Base-by-base conservation (phyloP, 306 rosid genomes). In the Hippophae gyantsensis region DNA sequence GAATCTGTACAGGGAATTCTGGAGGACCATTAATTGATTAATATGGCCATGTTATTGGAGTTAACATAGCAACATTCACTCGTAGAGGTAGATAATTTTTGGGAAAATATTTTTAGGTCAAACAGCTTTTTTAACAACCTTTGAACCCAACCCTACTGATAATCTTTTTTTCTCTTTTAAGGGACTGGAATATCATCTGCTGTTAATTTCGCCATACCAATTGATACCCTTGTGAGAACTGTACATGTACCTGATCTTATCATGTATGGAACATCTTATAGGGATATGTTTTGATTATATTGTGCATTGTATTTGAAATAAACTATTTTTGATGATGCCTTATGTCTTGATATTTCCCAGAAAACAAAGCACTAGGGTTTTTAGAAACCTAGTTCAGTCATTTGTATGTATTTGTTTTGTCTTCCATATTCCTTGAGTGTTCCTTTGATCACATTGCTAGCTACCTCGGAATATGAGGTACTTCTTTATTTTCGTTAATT, bases 21-120 rank as follows among this genome's bases (percentile, higher is more conserved):
- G 18, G 18, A 18, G 18, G 18, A 18, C 98, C 98, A 2, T 67
- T 85, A 75, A 80, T 87, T 55, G 86, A 90, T 67, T 90, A 89
- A 8, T 54, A 85, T 18, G 96, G 95, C 57, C 92, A 79, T 73
- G 87, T 85, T 42, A 82, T 87, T 52, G 96, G 96, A 60, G 95
- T 87, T 57, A 90, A 90, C 71, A 90, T 96, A 8, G 84, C 95
- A 68, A 87, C 98, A 18, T 90, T 90, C 84, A 85, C 96, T 47
- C 84, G 83, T 69, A 87, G 78, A 87, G 95, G 96, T 90, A 71
- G 62, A 13, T 6, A 44, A 13, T 68, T 58, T 51, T 65, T 52
- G 1, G 45, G 55, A 48, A 48, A 27, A 42, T 54, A 52, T 42
- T 55, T 61, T 56, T 32, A 10, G 38, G 45, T 27, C 64, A 2